Base-by-base conservation (phyloP, 805 yeast species). In the Wickerhamomyces mucosus region DNA sequence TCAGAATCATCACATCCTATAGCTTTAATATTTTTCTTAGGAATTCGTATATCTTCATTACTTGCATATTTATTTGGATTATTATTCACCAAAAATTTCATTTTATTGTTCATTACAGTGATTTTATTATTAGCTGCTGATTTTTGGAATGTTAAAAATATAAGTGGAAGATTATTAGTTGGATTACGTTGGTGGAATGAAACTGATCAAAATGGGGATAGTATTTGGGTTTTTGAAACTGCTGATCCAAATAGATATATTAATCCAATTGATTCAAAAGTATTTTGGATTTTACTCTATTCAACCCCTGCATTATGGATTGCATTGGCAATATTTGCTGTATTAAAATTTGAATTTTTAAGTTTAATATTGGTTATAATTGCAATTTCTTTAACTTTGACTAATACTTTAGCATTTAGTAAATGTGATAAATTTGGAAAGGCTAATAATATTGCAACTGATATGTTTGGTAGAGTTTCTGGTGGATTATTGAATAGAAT, bases 141-240 rank as follows among this genome's bases (percentile, higher is more conserved):
- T 54, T 89, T 89, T 50, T 89, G 96, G 94, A 80, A 83, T 50
- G 75, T 84, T 16, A 92, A 89, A 51, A 89, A 89, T 55, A 81
- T 89, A 17, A 67, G 94, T 15, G 98, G 98, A 2, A 63, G 97
- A 36, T 67, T 84, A 35, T 57, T 89, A 34, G 96, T 92, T 5
- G 97, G 96, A 0, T 65, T 92, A 41, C 68, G 94, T 41, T 89
- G 98, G 98, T 89, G 97, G 96, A 92, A 89, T 52, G 96, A 89
- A 51, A 67, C 86, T 0, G 63, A 69, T 18, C 63, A 60, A 14
- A 53, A 67, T 7, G 63, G 70, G 13, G 65, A 60, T 6, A 55
- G 69, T 21, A 47, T 48, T 35, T 84, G 94, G 94, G 94, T 85
- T 15, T 84, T 84, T 48, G 95, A 84, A 52, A 75, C 85, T 3